Percentiles rank a stretch among this genome's conserved stretches.
Evolutionary conservation across 495 filamentous ascomycete species (phyloP).

Genomic region (Penicillium ochrochloron): DNA sequence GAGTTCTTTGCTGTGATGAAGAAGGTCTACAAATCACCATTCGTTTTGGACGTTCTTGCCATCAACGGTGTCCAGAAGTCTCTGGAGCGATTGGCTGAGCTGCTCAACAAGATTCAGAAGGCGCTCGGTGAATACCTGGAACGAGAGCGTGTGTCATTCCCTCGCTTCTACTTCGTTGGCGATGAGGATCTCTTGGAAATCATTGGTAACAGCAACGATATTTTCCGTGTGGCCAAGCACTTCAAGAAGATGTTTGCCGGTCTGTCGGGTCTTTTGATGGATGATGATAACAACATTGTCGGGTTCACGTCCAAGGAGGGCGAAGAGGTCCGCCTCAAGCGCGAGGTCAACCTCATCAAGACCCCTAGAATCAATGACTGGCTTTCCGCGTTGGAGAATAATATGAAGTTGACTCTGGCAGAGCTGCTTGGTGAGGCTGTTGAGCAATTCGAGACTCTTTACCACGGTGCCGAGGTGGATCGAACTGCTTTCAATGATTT

Average conservation of each 20-base stretch:
- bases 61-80: constrained; percentile 96
- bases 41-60: constrained; percentile 91
- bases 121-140: constrained; percentile 98
- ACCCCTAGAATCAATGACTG: constrained; percentile 98
- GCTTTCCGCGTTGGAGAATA: constrained; percentile 86
- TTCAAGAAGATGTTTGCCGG: constrained; percentile 99
- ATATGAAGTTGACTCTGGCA: constrained; percentile 92
- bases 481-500: constrained; percentile 71
- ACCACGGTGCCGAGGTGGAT: constrained; percentile 68
- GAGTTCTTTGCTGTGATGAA: constrained; percentile 98
- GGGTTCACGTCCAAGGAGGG: constrained; percentile 96
- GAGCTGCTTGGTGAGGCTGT: constrained; percentile 88
- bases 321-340: constrained; percentile 85
- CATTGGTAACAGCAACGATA: constrained; percentile 98
- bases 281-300: constrained; percentile 84
- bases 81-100: constrained; percentile 87
- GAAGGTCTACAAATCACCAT: constrained; percentile 94
- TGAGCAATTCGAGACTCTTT: constrained; percentile 70
- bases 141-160: constrained; percentile 94
- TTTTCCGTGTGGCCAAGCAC: constrained; percentile 92
- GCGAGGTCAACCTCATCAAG: constrained; percentile 87
- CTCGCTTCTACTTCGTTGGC: constrained; percentile 98
- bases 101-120: constrained; percentile 99
- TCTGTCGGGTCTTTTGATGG: constrained; percentile 84
- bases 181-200: constrained; percentile 99